Conservation (phyloP, 352 stramenopile genomes). For the Pythium aphanidermatum region DNA sequence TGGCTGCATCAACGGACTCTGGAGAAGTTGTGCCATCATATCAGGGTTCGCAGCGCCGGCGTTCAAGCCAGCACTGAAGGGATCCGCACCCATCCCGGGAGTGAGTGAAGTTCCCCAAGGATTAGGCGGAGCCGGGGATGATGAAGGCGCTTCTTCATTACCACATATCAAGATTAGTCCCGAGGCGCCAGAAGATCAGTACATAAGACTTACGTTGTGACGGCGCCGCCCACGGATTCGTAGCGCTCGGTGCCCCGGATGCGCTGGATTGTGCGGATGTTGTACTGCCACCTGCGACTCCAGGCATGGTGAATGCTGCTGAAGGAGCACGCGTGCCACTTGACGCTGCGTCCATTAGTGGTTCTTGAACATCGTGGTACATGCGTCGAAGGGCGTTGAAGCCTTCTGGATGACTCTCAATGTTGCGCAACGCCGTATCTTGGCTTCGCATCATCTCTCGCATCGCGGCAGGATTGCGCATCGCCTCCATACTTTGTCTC, state of each 20-base stretch:
- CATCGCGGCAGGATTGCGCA: constrained; percentile 94
- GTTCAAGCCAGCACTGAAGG: constrained; percentile 9
- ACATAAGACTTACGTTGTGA: too few species aligned
- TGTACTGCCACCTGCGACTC: constrained; percentile 41
- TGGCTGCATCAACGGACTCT: constrained; percentile 83
- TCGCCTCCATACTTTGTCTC: constrained; percentile 94
- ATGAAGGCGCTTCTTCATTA: too few species aligned
- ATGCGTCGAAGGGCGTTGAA: constrained; percentile 95
- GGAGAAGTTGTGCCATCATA: constrained; percentile 80
- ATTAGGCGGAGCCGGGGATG: too few species aligned
- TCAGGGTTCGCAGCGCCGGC: constrained; percentile 43
- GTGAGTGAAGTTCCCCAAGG: constrained; percentile 19
- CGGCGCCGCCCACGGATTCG: constrained; percentile 23
- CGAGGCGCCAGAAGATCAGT: too few species aligned
- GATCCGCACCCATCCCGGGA: constrained; percentile 12
- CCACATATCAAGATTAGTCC: too few species aligned
- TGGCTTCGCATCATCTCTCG: constrained; percentile 97
- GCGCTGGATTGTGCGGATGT: too few species aligned
- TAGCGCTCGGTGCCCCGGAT: constrained; percentile 18
- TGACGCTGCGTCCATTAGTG: constrained; percentile 90
- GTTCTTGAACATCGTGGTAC: constrained; percentile 94
- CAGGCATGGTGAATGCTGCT: constrained; percentile 81
- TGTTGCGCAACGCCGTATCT: constrained; percentile 95
- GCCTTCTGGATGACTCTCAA: constrained; percentile 96
- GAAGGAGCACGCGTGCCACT: constrained; percentile 41